Evolutionary conservation across 148 eudicot genomes (phyloP).

Genomic region (Cornus kousa): DNA sequence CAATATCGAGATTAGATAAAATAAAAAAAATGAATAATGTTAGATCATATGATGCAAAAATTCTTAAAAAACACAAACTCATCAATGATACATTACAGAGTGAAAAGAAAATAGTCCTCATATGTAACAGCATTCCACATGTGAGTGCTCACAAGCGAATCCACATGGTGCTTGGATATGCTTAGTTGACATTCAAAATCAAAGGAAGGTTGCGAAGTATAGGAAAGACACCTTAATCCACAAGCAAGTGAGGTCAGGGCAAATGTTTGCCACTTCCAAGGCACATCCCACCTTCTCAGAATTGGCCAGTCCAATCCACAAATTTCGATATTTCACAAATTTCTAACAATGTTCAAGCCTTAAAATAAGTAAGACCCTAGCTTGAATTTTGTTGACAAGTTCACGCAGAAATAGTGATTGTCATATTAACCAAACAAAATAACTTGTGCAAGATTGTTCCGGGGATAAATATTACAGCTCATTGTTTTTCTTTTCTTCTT

Average conservation of each 20-base stretch:
- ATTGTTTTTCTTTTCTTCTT: background rate
- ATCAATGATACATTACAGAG: background rate
- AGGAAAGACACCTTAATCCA: slow-evolving; percentile 69
- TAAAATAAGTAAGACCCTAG: background rate
- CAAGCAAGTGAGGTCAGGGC: slow-evolving; percentile 89
- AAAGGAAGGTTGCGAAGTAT: background rate
- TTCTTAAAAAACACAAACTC: background rate
- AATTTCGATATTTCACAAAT: background rate
- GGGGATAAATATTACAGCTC: background rate
- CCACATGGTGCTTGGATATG: background rate
- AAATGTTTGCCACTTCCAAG: slow-evolving; percentile 98
- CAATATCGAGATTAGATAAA: background rate
- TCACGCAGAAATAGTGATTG: background rate
- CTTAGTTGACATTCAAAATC: background rate
- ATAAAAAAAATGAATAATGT: background rate
- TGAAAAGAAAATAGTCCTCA: background rate
- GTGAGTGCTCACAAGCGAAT: background rate
- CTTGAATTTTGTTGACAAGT: background rate
- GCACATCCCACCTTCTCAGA: slow-evolving; percentile 86
- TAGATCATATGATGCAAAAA: background rate
- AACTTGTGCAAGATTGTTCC: background rate
- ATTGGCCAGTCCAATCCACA: slow-evolving; percentile 57
- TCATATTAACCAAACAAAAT: background rate
- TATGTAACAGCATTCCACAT: background rate
- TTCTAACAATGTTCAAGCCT: background rate